Evolutionary conservation across 441 rosid genomes (phyloP).

Genomic region (Metrosideros polymorpha): DNA sequence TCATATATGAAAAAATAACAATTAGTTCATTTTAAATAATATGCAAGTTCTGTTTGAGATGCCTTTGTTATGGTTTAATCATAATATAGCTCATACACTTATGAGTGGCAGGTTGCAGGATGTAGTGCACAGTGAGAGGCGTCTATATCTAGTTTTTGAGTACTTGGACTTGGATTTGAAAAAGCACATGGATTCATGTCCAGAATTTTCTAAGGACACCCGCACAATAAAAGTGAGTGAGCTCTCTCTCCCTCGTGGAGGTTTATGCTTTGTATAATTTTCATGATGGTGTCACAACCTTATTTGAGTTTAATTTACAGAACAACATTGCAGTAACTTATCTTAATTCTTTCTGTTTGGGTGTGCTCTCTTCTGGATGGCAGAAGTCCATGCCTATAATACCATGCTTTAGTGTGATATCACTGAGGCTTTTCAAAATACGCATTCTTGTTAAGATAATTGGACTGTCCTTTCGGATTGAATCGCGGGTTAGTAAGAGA

Average conservation of each 20-base stretch:
- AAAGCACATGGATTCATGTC: slow-evolving; percentile 1
- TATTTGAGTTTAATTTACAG: not conserved
- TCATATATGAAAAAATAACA: not conserved
- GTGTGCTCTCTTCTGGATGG: not conserved
- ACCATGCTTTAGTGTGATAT: not conserved
- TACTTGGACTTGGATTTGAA: slow-evolving; percentile 8
- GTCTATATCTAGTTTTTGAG: slow-evolving; percentile 13
- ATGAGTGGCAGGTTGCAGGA: slow-evolving; percentile 12
- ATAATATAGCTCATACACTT: not conserved
- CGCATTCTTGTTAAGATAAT: not conserved
- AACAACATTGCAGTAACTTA: not conserved
- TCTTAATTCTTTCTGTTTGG: not conserved
- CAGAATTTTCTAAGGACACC: not conserved
- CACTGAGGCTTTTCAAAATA: not conserved
- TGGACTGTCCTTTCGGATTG: not conserved
- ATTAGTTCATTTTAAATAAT: not conserved
- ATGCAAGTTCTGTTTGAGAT: not conserved
- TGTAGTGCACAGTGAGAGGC: not conserved
- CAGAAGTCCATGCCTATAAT: not conserved
- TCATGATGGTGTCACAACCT: not conserved
- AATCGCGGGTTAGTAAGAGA: not conserved
- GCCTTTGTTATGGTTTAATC: not conserved
- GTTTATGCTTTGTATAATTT: not conserved
- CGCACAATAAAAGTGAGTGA: slow-evolving; percentile 4
- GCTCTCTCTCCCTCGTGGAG: not conserved